Base-by-base conservation (phyloP, 2,329 filamentous ascomycete genomes). In the Cytospora mali region DNA sequence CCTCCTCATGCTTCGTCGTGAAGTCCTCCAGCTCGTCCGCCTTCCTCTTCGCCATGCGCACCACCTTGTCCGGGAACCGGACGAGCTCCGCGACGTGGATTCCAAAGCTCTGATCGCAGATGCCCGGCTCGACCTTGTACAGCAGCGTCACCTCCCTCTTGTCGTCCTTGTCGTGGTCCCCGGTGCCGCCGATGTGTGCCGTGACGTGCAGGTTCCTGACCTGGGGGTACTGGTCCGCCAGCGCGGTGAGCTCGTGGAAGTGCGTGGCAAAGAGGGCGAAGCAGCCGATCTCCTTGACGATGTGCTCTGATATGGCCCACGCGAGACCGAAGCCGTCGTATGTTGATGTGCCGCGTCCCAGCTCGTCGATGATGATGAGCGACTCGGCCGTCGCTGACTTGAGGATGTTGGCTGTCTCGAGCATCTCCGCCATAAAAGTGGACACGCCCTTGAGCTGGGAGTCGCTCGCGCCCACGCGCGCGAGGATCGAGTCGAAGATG, bases 341-440 rank as follows among this genome's bases (percentile, higher is more conserved):
- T 0, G 96, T 99, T 66, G 93, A 97, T 0, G 95, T 99, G 62
- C 95, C 95, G 65, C 95, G 92, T 55, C 95, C 95, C 2, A 99
- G 86, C 75, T 99, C 95, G 75, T 99, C 96, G 69, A 99, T 97
- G 75, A 99, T 98, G 77, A 99, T 98, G 58, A 99, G 84, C 5
- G 92, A 97, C 74, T 99, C 95, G 33, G 90, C 87, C 0, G 95
- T 99, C 2, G 95, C 95, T 0, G 92, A 96, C 78, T 98, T 98
- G 72, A 99, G 88, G 68, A 99, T 99, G 74, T 98, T 98, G 68
- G 95, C 93, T 1, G 95, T 99, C 75, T 99, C 95, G 25, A 99
- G 85, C 95, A 99, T 99, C 79, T 99, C 95, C 1, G 95, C 95
- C 96, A 99, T 99, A 76, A 99, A 99, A 0, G 95, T 99, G 4